Evolutionary conservation across 139 green algal species (phyloP).

Genomic region (Chlamydomonas sp.): DNA sequence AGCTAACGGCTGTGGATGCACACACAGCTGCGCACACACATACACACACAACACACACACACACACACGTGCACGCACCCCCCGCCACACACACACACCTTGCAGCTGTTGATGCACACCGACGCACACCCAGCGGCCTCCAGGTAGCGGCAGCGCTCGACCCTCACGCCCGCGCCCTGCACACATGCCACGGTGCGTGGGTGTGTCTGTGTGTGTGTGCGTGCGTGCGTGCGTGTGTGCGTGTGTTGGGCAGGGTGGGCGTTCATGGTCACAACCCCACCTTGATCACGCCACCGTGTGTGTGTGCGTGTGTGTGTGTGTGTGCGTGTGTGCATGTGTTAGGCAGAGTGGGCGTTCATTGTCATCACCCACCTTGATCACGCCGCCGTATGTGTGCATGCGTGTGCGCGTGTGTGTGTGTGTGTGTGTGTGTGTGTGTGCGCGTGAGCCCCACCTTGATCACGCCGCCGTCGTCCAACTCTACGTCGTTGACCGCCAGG

Average conservation of each 20-base stretch:
- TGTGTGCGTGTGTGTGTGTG: too few relatives aligned
- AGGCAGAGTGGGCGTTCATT: too few relatives aligned
- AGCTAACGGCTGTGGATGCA: too few relatives aligned
- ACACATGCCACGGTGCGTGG: too few relatives aligned
- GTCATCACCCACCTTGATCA: constrained; percentile 12
- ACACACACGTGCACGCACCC: not conserved
- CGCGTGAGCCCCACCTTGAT: constrained; percentile 3
- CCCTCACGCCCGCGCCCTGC: constrained; percentile 55
- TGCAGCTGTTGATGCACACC: constrained; percentile 86
- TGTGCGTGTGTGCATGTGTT: too few relatives aligned
- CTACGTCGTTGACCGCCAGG: constrained; percentile 74
- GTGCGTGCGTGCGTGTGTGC: not conserved
- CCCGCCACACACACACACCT: constrained; percentile 49
- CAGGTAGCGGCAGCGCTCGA: constrained; percentile 83
- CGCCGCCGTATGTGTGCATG: not conserved
- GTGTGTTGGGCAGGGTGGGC: not conserved
- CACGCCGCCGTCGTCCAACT: constrained; percentile 55
- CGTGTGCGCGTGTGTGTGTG: too few relatives aligned
- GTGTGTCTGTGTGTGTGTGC: constrained; percentile 18
- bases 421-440: too few relatives aligned
- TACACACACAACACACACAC: not conserved
- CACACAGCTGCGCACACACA: too few relatives aligned
- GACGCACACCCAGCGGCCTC: constrained; percentile 75
- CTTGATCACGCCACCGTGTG: too few relatives aligned
- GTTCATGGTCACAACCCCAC: too few relatives aligned